Evolutionary conservation across 208 protist species (phyloP), one percentile per base, ranked within the genome.

Genomic region (Leishmania aethiopica): DNA sequence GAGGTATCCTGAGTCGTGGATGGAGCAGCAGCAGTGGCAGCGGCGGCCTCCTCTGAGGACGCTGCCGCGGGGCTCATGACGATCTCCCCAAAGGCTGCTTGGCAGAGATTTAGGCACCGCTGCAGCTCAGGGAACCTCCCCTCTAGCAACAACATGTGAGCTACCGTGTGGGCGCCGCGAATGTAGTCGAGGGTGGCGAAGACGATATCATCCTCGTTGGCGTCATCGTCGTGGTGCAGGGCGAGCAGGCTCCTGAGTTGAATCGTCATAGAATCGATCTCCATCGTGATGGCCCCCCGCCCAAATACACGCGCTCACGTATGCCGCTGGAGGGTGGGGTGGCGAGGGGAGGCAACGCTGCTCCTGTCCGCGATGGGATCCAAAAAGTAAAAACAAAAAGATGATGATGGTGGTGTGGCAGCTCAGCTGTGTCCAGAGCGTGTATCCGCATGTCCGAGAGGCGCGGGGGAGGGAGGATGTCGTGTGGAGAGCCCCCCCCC

Each of bases 191-290:
- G 91, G 19, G 89, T 94, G 60, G 83, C 86, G 75, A 93, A 92
- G 60, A 96, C 86, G 53, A 95, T 90, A 81, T 92, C 89, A 66
- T 96, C 94, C 47, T 89, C 86, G 78, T 89, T 96, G 79, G 78
- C 86, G 72, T 90, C 88, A 13, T 93, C 88, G 73, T 94, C 90
- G 22, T 82, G 82, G 79, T 91, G 91, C 19, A 91, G 78, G 47
- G 78, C 42, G 57, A 90, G 85, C 51, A 97, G 80, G 55, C 83
- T 80, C n/a, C 72, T 57, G 55, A 96, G 77, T 66, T 91, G 76
- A 55, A 57, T 75, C 49, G 86, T 88, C 28, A 97, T 73, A 40
- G 79, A 64, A 67, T 92, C 86, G n/a, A 94, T 76, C 77, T 94
- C 88, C 93, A 94, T 96, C 42, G n/a, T 47, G 75, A 49, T 10